phyloP scores from a whole-genome alignment of 139 green algal genomes.

The Chlorella ohadii region DNA sequence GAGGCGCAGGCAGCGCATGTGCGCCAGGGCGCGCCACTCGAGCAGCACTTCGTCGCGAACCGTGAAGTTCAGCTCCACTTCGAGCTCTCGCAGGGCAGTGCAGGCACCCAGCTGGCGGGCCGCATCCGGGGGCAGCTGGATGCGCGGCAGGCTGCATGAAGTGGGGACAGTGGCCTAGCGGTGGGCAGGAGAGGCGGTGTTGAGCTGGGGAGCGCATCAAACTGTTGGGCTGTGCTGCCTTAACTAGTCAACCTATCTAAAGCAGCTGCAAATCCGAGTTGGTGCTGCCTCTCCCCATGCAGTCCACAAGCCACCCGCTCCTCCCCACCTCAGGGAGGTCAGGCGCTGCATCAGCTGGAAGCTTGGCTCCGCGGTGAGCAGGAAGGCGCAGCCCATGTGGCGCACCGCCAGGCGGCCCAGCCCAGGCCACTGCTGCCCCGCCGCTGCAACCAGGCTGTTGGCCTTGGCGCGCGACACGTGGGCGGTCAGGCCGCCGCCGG shows the following conservation, averaged over 20 bases:
- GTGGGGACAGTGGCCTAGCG: no score
- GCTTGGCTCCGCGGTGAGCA: constrained; percentile 5
- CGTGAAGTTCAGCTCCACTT: constrained; percentile 2
- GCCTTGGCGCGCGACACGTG: constrained; percentile 12
- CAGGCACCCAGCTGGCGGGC: constrained; percentile 13
- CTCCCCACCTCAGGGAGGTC: neutral
- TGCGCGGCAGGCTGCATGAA: constrained; percentile 19
- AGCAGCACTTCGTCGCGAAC: constrained; percentile 15
- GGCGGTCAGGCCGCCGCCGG: neutral
- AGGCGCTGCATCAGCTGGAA: neutral
- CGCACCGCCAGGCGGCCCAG: neutral
- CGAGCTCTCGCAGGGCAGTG: neutral
- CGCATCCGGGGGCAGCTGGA: constrained; percentile 16
- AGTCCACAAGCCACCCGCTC: no score
- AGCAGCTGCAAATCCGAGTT: no score
- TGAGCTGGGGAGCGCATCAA: no score
- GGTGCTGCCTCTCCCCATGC: no score
- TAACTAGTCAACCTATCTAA: no score
- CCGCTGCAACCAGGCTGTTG: neutral
- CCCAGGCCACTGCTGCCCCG: neutral
- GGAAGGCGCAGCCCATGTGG: neutral
- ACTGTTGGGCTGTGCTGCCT: no score
- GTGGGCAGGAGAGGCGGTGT: no score
- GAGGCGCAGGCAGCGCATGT: neutral
- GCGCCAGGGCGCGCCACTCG: neutral